Conservation (phyloP, 78 protist species). For the Cavenderia fasciculata region DNA sequence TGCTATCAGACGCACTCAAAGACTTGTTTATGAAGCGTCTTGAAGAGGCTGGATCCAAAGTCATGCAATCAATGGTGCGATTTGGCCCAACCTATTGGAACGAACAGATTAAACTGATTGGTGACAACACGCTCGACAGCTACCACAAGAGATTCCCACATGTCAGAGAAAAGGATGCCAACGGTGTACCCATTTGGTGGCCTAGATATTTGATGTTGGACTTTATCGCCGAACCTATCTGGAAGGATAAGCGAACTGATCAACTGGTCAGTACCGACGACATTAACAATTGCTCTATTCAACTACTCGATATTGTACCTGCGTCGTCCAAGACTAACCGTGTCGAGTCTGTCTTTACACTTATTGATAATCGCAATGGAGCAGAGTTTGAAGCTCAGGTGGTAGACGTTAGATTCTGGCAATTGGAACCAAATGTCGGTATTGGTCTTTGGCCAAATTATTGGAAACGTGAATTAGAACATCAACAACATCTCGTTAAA, state of each 20-base stretch:
- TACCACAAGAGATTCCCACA: slow-evolving; percentile 62
- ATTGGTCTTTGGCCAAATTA: slow-evolving; percentile 75
- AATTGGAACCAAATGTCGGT: slow-evolving; percentile 79
- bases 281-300: too few relatives aligned
- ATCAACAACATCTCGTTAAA: not conserved
- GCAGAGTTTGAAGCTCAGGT: slow-evolving; percentile 47
- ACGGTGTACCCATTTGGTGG: slow-evolving; percentile 73
- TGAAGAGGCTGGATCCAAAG: slow-evolving; percentile 40
- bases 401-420: slow-evolving; percentile 53
- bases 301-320: slow-evolving; percentile 16
- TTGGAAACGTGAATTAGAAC: slow-evolving; percentile 52
- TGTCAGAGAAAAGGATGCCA: slow-evolving; percentile 30
- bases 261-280: not conserved
- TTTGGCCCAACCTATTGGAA: slow-evolving; percentile 66
- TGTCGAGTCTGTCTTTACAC: not conserved
- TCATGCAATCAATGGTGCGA: slow-evolving; percentile 35
- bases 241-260: not conserved
- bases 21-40: slow-evolving; percentile 2
- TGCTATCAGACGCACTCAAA: not conserved
- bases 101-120: slow-evolving; percentile 10
- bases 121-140: not conserved
- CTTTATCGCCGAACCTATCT: slow-evolving; percentile 73
- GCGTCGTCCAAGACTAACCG: not conserved
- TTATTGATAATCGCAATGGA: not conserved
- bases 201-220: slow-evolving; percentile 79